A percentile compares a stretch with the other conserved stretches of the same genome.
Conservation (phyloP, 495 filamentous ascomycete genomes). For the Penicillium egyptiacum region DNA sequence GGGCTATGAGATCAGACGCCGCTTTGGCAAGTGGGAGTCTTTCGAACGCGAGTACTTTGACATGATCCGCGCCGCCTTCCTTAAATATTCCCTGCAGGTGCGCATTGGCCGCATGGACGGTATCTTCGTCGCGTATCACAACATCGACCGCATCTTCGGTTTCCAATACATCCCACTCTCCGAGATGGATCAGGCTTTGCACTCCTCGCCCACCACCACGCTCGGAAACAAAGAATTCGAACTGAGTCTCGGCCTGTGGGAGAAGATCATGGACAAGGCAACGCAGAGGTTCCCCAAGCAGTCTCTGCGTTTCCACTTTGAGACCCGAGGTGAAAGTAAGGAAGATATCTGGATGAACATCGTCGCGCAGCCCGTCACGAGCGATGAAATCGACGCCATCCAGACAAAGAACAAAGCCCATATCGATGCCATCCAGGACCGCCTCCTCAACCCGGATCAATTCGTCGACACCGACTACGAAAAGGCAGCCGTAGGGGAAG, state of each 20-base stretch:
- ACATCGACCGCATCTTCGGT: constrained; percentile 90
- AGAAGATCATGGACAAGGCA: constrained; percentile 71
- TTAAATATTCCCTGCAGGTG: constrained; percentile 96
- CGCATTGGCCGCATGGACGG: constrained; percentile 98
- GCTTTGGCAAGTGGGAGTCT: constrained; percentile 76
- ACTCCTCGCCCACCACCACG: constrained; percentile 62
- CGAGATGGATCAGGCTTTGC: constrained; percentile 85
- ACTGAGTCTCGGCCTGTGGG: constrained; percentile 72
- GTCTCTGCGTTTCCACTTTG: constrained; percentile 83
- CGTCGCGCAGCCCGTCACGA: constrained; percentile 79
- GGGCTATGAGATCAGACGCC: constrained; percentile 81
- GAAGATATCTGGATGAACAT: constrained; percentile 75
- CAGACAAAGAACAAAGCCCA: constrained; percentile 62
- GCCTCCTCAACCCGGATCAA: constrained; percentile 44
- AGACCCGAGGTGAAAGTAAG: constrained; percentile 62
- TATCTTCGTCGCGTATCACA: constrained; percentile 98
- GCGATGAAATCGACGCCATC: constrained; percentile 67
- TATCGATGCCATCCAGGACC: constrained; percentile 66
- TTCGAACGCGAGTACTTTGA: constrained; percentile 96
- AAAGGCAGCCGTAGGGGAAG: neutral
- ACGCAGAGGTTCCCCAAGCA: constrained; percentile 66
- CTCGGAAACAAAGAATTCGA: constrained; percentile 90
- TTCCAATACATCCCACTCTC: constrained; percentile 88
- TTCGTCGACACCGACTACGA: neutral
- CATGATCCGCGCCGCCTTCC: constrained; percentile 91